A percentile compares a stretch with the other conserved stretches of the same genome.
Evolutionary conservation across 352 stramenopile genomes (phyloP).

Genomic region (Pythium utonaiense): DNA sequence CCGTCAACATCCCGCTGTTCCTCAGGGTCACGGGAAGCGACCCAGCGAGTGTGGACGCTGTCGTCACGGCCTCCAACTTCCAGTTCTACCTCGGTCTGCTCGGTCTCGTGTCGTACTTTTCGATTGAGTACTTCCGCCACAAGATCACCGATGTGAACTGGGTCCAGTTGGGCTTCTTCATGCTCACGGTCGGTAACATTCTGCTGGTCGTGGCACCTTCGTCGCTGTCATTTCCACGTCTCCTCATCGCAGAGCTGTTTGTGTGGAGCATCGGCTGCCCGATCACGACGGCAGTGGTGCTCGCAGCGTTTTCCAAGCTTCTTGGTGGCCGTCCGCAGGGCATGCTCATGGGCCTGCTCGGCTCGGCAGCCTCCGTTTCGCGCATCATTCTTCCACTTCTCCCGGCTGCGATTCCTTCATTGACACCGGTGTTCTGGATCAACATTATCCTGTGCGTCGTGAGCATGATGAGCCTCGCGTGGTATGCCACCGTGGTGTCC

Average conservation of each 20-base stretch:
- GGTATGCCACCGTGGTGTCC: no score
- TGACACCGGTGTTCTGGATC: conserved; percentile 39
- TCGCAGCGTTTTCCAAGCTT: conserved; percentile 56
- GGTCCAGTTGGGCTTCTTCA: conserved; percentile 65
- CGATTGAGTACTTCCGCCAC: conserved; percentile 76
- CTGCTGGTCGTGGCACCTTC: conserved; percentile 49
- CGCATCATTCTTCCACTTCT: conserved; percentile 59
- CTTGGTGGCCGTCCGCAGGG: conserved; percentile 50
- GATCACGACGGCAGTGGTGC: conserved; percentile 46
- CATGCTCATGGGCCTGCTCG: conserved; percentile 57
- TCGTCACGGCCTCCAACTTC: conserved; percentile 50
- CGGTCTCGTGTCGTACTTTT: conserved; percentile 56
- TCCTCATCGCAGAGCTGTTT: conserved; percentile 43
- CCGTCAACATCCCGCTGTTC: conserved; percentile 64
- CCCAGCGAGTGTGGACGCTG: conserved; percentile 37
- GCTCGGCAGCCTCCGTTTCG: conserved; percentile 47
- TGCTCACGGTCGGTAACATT: conserved; percentile 57
- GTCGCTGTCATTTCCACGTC: conserved; percentile 37
- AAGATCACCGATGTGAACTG: conserved; percentile 62
- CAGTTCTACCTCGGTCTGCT: conserved; percentile 54
- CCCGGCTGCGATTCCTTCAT: conserved; percentile 41
- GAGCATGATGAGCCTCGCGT: no score
- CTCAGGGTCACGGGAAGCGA: conserved; percentile 21
- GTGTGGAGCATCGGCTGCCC: conserved; percentile 66
- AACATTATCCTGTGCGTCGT: no score